A percentile compares a stretch with the other conserved stretches of the same genome.
These are phyloP conservation scores for Russula brevipes DNA, from an alignment of 768 basidiomycete species.

Conservation along the genomic window DNA sequence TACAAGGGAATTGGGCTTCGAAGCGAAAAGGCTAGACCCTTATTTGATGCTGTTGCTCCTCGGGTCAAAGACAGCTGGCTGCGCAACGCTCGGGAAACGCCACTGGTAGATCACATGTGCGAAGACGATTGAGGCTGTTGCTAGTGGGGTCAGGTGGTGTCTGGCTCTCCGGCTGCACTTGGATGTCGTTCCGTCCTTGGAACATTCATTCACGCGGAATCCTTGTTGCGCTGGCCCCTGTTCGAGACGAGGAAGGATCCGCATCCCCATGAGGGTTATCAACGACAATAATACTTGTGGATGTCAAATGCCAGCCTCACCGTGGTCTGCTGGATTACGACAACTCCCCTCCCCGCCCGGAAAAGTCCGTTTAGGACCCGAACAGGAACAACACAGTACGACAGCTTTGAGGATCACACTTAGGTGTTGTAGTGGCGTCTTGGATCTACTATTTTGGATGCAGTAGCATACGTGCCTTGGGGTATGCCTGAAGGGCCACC, in stretches of 20 bases:
- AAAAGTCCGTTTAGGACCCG: neutral
- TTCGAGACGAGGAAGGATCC: neutral
- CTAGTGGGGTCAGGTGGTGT: neutral
- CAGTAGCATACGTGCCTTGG: neutral
- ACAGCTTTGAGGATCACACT: neutral
- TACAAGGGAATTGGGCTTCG: neutral
- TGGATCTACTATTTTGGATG: neutral
- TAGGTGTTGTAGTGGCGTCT: neutral
- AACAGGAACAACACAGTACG: neutral
- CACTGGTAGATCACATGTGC: constrained; percentile 1
- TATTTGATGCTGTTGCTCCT: neutral
- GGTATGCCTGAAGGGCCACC: neutral
- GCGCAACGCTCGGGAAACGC: neutral
- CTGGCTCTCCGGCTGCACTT: neutral
- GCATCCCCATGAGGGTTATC: neutral
- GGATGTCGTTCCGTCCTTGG: constrained; percentile 1
- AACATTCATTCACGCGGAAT: neutral
- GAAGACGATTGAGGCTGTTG: neutral
- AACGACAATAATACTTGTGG: constrained; percentile 2
- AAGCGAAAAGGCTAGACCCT: constrained; percentile 5
- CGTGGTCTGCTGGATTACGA: neutral
- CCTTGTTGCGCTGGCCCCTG: constrained; percentile 8
- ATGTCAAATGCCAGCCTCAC: neutral
- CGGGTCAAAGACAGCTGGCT: neutral
- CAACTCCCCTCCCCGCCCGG: neutral